Percentiles rank a stretch among this genome's conserved stretches.
These are phyloP conservation scores for Phylloporus arenicola DNA, from an alignment of 768 basidiomycete genomes.

Conservation along the genomic window DNA sequence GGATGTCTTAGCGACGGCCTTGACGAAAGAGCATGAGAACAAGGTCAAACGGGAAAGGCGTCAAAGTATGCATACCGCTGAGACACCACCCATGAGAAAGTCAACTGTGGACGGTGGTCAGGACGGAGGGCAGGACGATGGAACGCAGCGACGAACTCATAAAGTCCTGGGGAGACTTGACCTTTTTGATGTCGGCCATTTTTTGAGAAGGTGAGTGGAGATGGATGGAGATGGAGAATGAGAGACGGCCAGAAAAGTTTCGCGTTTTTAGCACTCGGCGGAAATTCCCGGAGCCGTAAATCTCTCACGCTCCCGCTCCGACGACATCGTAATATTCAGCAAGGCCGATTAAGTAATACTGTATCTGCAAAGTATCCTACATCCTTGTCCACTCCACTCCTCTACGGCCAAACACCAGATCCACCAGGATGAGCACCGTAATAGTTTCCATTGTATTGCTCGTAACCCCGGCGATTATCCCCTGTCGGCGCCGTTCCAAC, in stretches of 20 bases:
- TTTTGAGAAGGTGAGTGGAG: constrained; percentile 50
- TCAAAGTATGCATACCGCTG: constrained; percentile 54
- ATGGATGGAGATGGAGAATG: constrained; percentile 41
- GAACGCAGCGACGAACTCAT: constrained; percentile 43
- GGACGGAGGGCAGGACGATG: background rate
- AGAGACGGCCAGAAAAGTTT: constrained; percentile 46
- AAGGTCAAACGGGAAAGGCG: background rate
- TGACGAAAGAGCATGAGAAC: constrained; percentile 21
- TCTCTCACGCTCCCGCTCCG: constrained; percentile 24
- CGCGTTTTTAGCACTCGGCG: constrained; percentile 34
- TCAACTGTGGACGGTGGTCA: constrained; percentile 50
- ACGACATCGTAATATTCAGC: background rate
- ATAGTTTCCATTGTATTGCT: constrained; percentile 22
- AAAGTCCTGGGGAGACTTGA: constrained; percentile 90
- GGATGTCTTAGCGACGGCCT: constrained; percentile 98
- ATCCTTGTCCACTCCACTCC: constrained; percentile 6
- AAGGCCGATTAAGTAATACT: constrained; percentile 4
- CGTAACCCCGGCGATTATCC: constrained; percentile 23
- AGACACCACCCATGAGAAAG: constrained; percentile 96
- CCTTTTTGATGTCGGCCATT: constrained; percentile 83
- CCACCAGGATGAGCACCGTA: constrained; percentile 20
- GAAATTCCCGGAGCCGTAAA: constrained; percentile 25
- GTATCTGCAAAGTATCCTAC: constrained; percentile 13
- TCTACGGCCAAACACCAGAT: constrained; percentile 27
- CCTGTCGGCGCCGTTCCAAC: constrained; percentile 8